phyloP scores from a whole-genome alignment of 2,329 filamentous ascomycete species.

The Microsporum canis region DNA sequence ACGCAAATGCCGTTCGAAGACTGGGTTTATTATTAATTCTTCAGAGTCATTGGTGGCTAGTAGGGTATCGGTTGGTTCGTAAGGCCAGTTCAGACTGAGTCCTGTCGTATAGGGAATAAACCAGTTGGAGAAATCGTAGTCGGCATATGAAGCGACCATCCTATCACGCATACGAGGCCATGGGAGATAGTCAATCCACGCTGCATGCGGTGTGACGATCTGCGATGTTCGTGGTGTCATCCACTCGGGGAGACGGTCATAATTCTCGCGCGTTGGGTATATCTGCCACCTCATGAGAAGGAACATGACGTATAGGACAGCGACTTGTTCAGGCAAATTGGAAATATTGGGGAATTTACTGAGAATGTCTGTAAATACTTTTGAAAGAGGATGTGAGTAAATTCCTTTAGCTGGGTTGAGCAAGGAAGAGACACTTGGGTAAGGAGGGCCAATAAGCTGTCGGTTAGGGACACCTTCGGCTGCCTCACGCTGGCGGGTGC shows the following conservation, averaged over 20 bases:
- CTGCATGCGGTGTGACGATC: slow-evolving; percentile 56
- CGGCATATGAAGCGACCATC: slow-evolving; percentile 43
- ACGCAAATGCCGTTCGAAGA: slow-evolving; percentile 69
- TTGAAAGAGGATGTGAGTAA: slow-evolving; percentile 65
- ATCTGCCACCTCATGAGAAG: slow-evolving; percentile 78
- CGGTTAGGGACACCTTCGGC: slow-evolving; percentile 53
- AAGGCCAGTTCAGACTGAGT: slow-evolving; percentile 72
- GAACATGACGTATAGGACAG: slow-evolving; percentile 77
- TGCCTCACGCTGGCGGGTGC: slow-evolving; percentile 54
- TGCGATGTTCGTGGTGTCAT: slow-evolving; percentile 56
- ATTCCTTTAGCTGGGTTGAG: slow-evolving; percentile 56
- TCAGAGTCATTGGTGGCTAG: slow-evolving; percentile 42
- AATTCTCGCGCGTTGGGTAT: slow-evolving; percentile 65
- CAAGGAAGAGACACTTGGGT: slow-evolving; percentile 68
- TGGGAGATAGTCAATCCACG: slow-evolving; percentile 72
- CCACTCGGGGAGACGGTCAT: slow-evolving; percentile 65
- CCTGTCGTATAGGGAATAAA: slow-evolving; percentile 72
- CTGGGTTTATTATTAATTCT: slow-evolving; percentile 70
- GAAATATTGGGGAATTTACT: slow-evolving; percentile 70
- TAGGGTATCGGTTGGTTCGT: slow-evolving; percentile 60
- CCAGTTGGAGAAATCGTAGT: slow-evolving; percentile 65
- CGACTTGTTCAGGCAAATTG: slow-evolving; percentile 69
- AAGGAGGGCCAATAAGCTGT: slow-evolving; percentile 61
- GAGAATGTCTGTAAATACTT: slow-evolving; percentile 75
- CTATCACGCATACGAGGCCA: slow-evolving; percentile 67